Conservation (phyloP, 169 alveolate species). For the Eimeria tenella region DNA sequence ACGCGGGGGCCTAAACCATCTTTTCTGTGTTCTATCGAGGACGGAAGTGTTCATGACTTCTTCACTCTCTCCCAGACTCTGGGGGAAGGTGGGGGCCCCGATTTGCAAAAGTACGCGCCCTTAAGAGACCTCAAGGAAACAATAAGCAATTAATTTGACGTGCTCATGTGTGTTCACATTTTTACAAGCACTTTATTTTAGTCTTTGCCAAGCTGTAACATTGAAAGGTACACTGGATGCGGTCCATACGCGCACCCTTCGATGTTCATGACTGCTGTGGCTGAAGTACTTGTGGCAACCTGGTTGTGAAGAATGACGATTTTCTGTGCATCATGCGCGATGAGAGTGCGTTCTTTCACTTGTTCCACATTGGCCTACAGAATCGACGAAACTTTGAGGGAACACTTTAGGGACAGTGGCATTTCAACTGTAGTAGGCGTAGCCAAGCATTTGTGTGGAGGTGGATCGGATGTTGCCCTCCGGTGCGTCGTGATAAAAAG, state of each 20-base stretch:
- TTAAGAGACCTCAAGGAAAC: not conserved
- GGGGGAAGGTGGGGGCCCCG: slow-evolving; percentile 74
- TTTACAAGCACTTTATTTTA: too few relatives aligned
- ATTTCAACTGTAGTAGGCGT: slow-evolving; percentile 60
- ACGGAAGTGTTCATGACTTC: slow-evolving; percentile 63
- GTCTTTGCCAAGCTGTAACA: too few relatives aligned
- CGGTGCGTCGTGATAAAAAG: slow-evolving; percentile 24
- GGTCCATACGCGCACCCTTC: too few relatives aligned
- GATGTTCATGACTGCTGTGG: too few relatives aligned
- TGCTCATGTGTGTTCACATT: too few relatives aligned
- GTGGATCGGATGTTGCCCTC: slow-evolving; percentile 77
- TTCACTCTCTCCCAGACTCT: slow-evolving; percentile 61
- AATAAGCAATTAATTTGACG: too few relatives aligned
- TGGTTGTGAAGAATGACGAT: too few relatives aligned
- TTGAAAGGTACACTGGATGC: not conserved
- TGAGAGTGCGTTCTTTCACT: not conserved
- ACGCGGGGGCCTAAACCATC: slow-evolving; percentile 40
- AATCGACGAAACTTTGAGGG: slow-evolving; percentile 33
- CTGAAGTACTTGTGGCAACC: too few relatives aligned
- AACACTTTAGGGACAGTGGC: slow-evolving; percentile 57
- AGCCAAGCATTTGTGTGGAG: slow-evolving; percentile 78
- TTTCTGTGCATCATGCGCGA: not conserved
- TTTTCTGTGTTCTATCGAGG: slow-evolving; percentile 14
- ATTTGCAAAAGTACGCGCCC: slow-evolving; percentile 49
- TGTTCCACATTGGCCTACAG: slow-evolving; percentile 12